Conservation (phyloP, 179 eudicot species). For the Nepenthes alata region DNA sequence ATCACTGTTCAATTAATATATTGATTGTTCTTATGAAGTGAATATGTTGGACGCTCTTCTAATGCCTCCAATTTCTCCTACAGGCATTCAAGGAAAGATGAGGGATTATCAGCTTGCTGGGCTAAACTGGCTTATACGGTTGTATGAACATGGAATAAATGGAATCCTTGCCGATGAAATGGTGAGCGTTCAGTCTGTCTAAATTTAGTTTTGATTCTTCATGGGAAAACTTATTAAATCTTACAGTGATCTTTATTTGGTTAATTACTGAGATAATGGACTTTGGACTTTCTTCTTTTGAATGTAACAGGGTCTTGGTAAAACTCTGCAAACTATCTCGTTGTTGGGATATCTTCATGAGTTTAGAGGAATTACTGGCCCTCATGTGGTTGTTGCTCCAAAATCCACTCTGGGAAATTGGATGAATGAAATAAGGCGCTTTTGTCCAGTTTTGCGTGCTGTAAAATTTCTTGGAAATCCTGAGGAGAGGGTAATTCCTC, state of each 20-base stretch:
- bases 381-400: slow-evolving; percentile 99
- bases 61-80: neutral
- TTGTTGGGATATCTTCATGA: slow-evolving; percentile 84
- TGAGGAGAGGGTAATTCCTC: slow-evolving; percentile 66
- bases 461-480: slow-evolving; percentile 87
- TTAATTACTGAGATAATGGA: neutral
- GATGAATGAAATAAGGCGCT: slow-evolving; percentile 95
- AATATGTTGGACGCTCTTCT: neutral
- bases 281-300: neutral
- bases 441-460: slow-evolving; percentile 78
- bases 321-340: slow-evolving; percentile 91
- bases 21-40: too few relatives aligned
- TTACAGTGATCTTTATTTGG: neutral
- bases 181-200: slow-evolving; percentile 26
- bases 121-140: slow-evolving; percentile 81
- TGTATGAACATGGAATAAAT: slow-evolving; percentile 93
- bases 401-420: slow-evolving; percentile 95
- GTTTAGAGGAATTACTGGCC: slow-evolving; percentile 88
- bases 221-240: neutral
- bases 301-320: slow-evolving; percentile 70
- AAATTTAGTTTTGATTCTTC: neutral
- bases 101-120: slow-evolving; percentile 98
- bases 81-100: slow-evolving; percentile 97
- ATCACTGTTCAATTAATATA: too few relatives aligned
- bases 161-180: slow-evolving; percentile 98